Conservation (phyloP, 192 early-diverging fungal species). For the Backusella tuberculispora region DNA sequence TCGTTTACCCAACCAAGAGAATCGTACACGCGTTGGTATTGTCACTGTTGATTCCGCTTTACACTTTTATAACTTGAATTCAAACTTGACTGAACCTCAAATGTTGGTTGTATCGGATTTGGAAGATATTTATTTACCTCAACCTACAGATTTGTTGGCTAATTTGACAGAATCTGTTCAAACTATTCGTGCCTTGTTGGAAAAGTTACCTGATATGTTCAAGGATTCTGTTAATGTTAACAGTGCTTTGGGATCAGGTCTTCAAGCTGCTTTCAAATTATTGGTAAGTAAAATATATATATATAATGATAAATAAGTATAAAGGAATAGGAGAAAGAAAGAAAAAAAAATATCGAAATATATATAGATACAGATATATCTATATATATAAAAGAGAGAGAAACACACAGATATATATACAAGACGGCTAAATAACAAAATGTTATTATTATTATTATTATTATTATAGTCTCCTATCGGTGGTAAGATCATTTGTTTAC, state of each 20-base stretch:
- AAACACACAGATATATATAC: background rate
- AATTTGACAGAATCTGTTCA: slow-evolving; percentile 83
- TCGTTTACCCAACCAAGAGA: slow-evolving; percentile 85
- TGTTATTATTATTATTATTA: slow-evolving; percentile 13
- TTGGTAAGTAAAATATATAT: slow-evolving; percentile 52
- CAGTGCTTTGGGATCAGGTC: slow-evolving; percentile 82
- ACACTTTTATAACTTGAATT: slow-evolving; percentile 91
- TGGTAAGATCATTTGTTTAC: slow-evolving; percentile 88
- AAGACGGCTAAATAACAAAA: background rate
- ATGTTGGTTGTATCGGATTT: slow-evolving; percentile 93
- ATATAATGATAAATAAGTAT: background rate
- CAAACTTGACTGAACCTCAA: slow-evolving; percentile 79
- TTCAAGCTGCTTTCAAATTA: slow-evolving; percentile 82
- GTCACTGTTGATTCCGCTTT: slow-evolving; percentile 88
- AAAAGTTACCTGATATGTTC: slow-evolving; percentile 83
- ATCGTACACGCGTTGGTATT: slow-evolving; percentile 86
- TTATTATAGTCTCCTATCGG: slow-evolving; percentile 68
- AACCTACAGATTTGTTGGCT: slow-evolving; percentile 88
- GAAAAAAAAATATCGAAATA: background rate
- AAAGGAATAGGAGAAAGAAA: background rate
- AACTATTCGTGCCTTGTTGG: slow-evolving; percentile 73
- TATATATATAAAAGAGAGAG: background rate
- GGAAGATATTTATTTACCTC: slow-evolving; percentile 88
- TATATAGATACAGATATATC: background rate
- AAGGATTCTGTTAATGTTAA: slow-evolving; percentile 76